Conservation (phyloP, 495 filamentous ascomycete genomes). For the Aspergillus biplanus region DNA sequence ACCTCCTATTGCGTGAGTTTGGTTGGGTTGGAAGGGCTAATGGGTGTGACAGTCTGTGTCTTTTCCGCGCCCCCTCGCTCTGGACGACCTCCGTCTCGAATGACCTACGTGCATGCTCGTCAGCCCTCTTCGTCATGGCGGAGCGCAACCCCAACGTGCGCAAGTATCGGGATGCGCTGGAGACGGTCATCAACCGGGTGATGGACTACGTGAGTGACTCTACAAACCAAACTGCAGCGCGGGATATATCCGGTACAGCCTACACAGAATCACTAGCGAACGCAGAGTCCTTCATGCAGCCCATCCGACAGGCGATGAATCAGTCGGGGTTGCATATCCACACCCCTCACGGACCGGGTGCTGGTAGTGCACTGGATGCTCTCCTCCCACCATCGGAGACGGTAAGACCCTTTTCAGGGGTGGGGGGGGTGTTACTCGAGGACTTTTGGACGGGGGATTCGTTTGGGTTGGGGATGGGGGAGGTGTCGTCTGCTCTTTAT, state of each 20-base stretch:
- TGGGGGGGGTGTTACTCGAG: slow-evolving; percentile 14
- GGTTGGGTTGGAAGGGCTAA: too few relatives aligned
- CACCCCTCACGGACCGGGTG: background rate
- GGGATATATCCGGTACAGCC: background rate
- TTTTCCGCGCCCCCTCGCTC: slow-evolving; percentile 33
- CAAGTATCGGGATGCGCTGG: slow-evolving; percentile 48
- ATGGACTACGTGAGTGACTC: slow-evolving; percentile 36
- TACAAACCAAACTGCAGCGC: background rate
- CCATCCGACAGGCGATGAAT: background rate
- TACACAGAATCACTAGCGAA: background rate
- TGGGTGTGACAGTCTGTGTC: slow-evolving; percentile 23
- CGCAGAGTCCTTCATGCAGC: background rate
- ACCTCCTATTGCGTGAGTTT: slow-evolving; percentile 16
- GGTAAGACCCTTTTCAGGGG: background rate
- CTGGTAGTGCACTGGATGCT: background rate
- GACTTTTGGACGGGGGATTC: slow-evolving; percentile 25
- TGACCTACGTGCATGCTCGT: slow-evolving; percentile 46
- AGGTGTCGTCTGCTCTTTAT: background rate
- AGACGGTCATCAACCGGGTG: slow-evolving; percentile 42
- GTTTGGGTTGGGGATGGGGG: slow-evolving; percentile 9
- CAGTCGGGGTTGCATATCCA: background rate
- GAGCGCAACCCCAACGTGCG: slow-evolving; percentile 43
- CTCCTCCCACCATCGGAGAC: background rate
- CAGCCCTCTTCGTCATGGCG: slow-evolving; percentile 47
- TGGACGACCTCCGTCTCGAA: slow-evolving; percentile 45